phyloP scores from a whole-genome alignment of 1,284 basidiomycete species.

The Trichosporon faecale region DNA sequence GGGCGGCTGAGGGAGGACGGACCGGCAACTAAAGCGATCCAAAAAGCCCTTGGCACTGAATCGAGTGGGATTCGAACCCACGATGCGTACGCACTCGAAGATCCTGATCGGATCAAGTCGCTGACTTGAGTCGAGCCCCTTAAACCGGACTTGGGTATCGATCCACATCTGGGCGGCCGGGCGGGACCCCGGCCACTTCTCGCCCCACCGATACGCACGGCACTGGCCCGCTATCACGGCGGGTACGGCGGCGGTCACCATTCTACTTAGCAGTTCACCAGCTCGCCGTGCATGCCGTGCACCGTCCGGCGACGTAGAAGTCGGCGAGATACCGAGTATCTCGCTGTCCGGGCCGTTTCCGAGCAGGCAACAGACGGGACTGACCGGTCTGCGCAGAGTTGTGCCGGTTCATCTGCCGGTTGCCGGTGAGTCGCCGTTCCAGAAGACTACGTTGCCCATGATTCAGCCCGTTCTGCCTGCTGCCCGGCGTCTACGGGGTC shows the following conservation, averaged over 20 bases:
- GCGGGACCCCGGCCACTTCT: neutral
- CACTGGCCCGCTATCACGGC: neutral
- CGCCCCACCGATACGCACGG: neutral
- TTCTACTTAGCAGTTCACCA: neutral
- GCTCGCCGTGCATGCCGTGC: neutral
- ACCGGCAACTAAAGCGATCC: neutral
- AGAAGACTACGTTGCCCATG: neutral
- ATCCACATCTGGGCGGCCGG: neutral
- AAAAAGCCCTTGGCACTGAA: neutral
- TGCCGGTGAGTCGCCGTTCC: slow-evolving; percentile 1
- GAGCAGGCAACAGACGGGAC: neutral
- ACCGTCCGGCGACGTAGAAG: neutral
- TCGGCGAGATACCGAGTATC: neutral
- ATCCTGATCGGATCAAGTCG: neutral
- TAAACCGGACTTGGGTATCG: neutral
- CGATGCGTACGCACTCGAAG: slow-evolving; percentile 1
- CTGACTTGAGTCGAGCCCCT: neutral
- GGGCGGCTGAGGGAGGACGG: neutral
- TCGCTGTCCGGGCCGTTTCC: neutral
- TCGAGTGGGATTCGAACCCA: neutral
- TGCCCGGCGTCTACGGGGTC: neutral
- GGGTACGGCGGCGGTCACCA: neutral
- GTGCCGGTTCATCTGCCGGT: neutral
- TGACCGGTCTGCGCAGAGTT: neutral
- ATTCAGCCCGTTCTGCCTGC: neutral